phyloP scores from a whole-genome alignment of 495 filamentous ascomycete genomes.

The Podospora australis region DNA sequence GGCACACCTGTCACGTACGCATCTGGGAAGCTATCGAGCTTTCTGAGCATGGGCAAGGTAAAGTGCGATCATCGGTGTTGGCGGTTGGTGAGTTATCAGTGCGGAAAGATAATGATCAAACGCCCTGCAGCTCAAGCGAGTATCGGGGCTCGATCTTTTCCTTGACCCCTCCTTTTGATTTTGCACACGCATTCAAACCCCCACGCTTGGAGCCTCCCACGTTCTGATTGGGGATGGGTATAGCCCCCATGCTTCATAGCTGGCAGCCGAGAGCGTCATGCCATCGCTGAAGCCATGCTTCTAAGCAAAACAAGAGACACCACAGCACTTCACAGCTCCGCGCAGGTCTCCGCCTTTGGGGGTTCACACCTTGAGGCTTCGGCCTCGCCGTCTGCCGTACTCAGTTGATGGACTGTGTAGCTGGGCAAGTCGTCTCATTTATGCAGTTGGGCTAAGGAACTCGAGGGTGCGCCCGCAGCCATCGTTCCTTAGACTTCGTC shows the following conservation, averaged over 20 bases:
- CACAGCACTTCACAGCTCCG: background rate
- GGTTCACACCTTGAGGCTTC: slow-evolving; percentile 4
- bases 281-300: background rate
- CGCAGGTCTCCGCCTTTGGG: background rate
- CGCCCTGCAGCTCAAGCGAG: slow-evolving; percentile 6
- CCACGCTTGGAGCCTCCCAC: slow-evolving; percentile 3
- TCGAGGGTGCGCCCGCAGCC: background rate
- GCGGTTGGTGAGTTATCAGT: slow-evolving; percentile 1
- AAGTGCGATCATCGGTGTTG: background rate
- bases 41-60: background rate
- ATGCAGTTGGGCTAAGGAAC: background rate
- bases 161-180: slow-evolving; percentile 4
- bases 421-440: background rate
- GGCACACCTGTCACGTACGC: too few species aligned
- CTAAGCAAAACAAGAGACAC: too few species aligned
- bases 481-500: background rate
- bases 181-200: slow-evolving; percentile 1
- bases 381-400: slow-evolving; percentile 5
- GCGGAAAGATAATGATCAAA: slow-evolving; percentile 1
- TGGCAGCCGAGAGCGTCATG: background rate
- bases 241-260: background rate
- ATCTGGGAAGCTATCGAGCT: too few species aligned
- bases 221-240: background rate
- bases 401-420: background rate
- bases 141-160: background rate